Evolutionary conservation across 225 moss, liverwort and hornwort species (phyloP), one percentile per base, ranked within the genome.

Genomic region (Sphagnum tenellum): DNA sequence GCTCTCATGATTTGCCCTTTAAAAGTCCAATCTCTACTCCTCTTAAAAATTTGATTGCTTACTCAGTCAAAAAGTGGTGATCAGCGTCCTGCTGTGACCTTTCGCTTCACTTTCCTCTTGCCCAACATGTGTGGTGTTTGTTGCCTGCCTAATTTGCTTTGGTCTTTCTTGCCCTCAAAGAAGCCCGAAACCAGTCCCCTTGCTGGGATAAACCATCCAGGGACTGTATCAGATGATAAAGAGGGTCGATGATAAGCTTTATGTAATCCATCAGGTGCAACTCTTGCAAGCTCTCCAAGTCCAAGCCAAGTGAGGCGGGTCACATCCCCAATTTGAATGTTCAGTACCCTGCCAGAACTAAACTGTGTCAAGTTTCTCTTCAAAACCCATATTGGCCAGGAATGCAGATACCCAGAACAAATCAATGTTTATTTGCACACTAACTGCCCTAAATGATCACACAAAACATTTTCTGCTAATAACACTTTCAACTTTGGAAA

Each of bases 231-330:
- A 8, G 91, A 70, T 59, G 94, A 82, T 6, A 91, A 72, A 64
- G 94, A 95, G 13, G 91, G 94, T 60, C 94, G 81, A 64, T 88
- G 89, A 66, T 85, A 85, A 3, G 78, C 85, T 72, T 85, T 81
- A 49, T 78, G 75, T 5, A 78, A 70, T 67, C 81, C 85, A 11
- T 85, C 85, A 6, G 81, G 76, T 67, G 70, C 75, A 10, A 81
- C 76, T 10, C 75, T 73, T 50, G 85, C 81, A 45, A 85, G 54
- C 45, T 78, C 85, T 55, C 76, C 78, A 78, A 81, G 78, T 7
- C 94, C 94, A 67, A 95, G 70, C 89, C 89, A 95, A n/a, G 86
- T 74, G 54, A 95, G 81, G 67, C 94, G 89, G 60, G 94, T 91
- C 47, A 82, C 76, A 61, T 95, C 94, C 57, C 94, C 94, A 63